Evolutionary conservation across 1,139 yeast species (phyloP), one percentile per base, ranked within the genome.

Genomic region (Diutina pseudorugosa): DNA sequence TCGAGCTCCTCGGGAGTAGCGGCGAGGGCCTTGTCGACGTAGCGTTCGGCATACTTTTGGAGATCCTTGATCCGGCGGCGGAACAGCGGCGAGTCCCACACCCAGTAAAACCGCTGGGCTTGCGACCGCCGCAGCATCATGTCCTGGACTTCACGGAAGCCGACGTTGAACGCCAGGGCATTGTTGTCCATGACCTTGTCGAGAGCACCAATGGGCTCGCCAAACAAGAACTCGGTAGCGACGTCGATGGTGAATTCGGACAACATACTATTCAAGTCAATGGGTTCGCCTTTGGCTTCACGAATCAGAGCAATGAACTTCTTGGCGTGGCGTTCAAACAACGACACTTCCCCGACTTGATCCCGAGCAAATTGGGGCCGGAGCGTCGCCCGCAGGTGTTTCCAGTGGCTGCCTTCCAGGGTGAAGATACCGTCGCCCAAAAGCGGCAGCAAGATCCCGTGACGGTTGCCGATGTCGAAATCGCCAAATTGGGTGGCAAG

Each of bases 191-290:
- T n/a, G 19, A 5, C 36, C 9, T 44, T 33, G 33, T 44, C 14
- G 5, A 45, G 19, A 3, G 27, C 36, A 18, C 27, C 16, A 9
- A 18, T 27, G 40, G 27, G 47, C 50, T 66, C 65, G 14, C 85
- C 85, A 64, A 80, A 79, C 58, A 80, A 67, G 59, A 79, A 78
- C 62, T 80, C 83, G 16, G 83, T 75, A 4, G 84, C 77, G 23
- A 81, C 72, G 60, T 80, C 85, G 55, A 80, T 69, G 5, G 85
- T 80, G 51, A 80, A 65, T 55, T 65, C 65, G 64, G 73, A 79
- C 61, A 77, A 77, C 52, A 73, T 65, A 30, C 67, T 71, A 60
- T 78, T 83, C 36, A 78, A 61, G 56, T 80, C 82, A 55, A 73
- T 60, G 12, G 57, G 55, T 25, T 57, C 52, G 9, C 68, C 70